phyloP scores from a whole-genome alignment of 2,329 filamentous ascomycete species.

The Phyllosticta capitalensis region DNA sequence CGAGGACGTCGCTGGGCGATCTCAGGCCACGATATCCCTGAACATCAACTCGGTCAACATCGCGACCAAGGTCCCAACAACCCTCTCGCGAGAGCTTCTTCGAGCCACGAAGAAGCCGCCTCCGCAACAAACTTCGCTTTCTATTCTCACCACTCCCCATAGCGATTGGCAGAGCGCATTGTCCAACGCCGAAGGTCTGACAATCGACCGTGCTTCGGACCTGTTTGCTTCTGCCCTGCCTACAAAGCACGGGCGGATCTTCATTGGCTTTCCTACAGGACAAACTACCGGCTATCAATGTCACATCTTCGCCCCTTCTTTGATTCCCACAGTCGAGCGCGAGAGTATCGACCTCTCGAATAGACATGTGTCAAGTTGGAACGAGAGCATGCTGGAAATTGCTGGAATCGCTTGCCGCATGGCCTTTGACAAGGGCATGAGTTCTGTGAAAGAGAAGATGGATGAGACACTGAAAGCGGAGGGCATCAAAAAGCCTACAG shows the following conservation, averaged over 20 bases:
- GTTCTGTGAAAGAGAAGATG: constrained; percentile 49
- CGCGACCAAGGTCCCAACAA: constrained; percentile 60
- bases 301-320: constrained; percentile 89
- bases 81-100: constrained; percentile 77
- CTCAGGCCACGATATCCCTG: constrained; percentile 75
- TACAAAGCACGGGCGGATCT: constrained; percentile 80
- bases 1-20: constrained; percentile 62
- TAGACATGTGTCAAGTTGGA: constrained; percentile 90
- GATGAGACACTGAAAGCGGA: constrained; percentile 19
- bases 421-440: constrained; percentile 82
- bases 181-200: constrained; percentile 39
- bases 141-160: constrained; percentile 84
- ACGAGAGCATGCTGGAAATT: constrained; percentile 81
- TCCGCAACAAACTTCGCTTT: constrained; percentile 74
- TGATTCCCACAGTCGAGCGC: constrained; percentile 94
- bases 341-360: constrained; percentile 97
- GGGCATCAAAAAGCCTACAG: constrained; percentile 38
- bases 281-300: constrained; percentile 92
- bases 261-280: constrained; percentile 95
- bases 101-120: constrained; percentile 95
- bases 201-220: constrained; percentile 53
- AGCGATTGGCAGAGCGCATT: constrained; percentile 65
- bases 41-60: constrained; percentile 78
- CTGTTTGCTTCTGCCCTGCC: constrained; percentile 88
- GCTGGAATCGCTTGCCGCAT: constrained; percentile 85